Base-by-base conservation (phyloP, 164 flowering plant genomes). In the Magnolia kwangsiensis region DNA sequence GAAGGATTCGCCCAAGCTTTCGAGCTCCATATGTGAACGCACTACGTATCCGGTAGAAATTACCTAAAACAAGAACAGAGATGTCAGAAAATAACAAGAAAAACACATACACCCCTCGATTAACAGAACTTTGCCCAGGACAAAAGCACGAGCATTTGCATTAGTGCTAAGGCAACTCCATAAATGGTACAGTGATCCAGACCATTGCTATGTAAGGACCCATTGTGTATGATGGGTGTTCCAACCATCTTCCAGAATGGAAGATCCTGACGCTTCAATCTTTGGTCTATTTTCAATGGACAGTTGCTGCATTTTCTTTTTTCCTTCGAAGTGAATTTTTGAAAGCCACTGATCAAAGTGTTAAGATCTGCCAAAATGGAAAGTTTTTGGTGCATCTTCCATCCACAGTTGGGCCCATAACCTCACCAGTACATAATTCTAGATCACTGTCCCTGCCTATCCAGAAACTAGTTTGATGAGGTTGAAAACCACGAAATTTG, bases 11-110 rank as follows among this genome's bases (percentile, higher is more conserved):
- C 4, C 92, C 90, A 74, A 94, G 96, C 84, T 87, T 91, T 69
- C 87, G 87, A 51, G 92, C 92, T 45, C 97, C 95, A 84, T 84
- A 88, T 58, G 82, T 82, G 67, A 94, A 84, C 73, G 98, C 98
- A 86, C 97, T 87, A 3, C 87, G 83, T 78, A 94, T 92, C 20
- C 97, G 89, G 76, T 78, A 86, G 74, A 86, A 90, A 78, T 89
- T 91, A 13, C 92, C 98, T 93, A 83, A 20, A 73, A 4, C 76
- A 75, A 9, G 16, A 24, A 55, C 14, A 18, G 6, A 29, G 19
- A 63, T 66, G 66, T 73, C 68, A 82, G 27, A 27, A n/a, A 18
- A 13, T 27, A 9, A 20, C 19, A 5, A 21, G 45, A 19, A 58
- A 69, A 51, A 45, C 7, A 69, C 55, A 66, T 72, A 5, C 45